Evolutionary conservation across 2,329 filamentous ascomycete species (phyloP).

Genomic region (Talaromyces pinophilus): DNA sequence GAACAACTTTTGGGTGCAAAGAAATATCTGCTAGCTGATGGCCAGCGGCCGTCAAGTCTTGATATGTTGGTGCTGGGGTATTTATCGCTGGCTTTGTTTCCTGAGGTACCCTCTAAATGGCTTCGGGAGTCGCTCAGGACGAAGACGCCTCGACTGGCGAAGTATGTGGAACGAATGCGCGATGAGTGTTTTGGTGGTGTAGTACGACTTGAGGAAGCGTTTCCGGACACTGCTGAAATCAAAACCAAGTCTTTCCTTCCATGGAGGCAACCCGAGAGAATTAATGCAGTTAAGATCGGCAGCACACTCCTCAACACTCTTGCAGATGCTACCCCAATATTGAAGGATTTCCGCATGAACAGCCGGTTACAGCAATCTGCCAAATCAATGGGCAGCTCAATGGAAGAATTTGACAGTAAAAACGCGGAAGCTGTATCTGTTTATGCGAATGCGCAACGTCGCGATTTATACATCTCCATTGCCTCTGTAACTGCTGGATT

Average conservation of each 20-base stretch:
- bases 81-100: conserved; percentile 69
- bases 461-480: conserved; percentile 40
- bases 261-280: conserved; percentile 39
- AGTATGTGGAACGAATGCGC: conserved; percentile 48
- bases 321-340: conserved; percentile 41
- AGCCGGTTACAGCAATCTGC: conserved; percentile 40
- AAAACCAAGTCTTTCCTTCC: conserved; percentile 30
- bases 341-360: conserved; percentile 39
- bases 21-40: conserved; percentile 56
- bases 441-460: conserved; percentile 31
- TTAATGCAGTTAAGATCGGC: conserved; percentile 36
- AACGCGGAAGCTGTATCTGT: conserved; percentile 33
- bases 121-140: conserved; percentile 57
- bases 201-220: conserved; percentile 30
- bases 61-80: conserved; percentile 84
- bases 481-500: conserved; percentile 38
- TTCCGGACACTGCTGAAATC: conserved; percentile 1
- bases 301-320: conserved; percentile 38
- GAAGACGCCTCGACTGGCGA: conserved; percentile 50
- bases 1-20: conserved; percentile 61
- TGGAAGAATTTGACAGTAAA: conserved; percentile 29
- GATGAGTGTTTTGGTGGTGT: conserved; percentile 40
- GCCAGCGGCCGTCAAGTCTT: conserved; percentile 59
- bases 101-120: conserved; percentile 64
- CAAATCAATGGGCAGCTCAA: conserved; percentile 26